Evolutionary conservation across 768 basidiomycete species (phyloP).

Genomic region (Termitomyces sp.): DNA sequence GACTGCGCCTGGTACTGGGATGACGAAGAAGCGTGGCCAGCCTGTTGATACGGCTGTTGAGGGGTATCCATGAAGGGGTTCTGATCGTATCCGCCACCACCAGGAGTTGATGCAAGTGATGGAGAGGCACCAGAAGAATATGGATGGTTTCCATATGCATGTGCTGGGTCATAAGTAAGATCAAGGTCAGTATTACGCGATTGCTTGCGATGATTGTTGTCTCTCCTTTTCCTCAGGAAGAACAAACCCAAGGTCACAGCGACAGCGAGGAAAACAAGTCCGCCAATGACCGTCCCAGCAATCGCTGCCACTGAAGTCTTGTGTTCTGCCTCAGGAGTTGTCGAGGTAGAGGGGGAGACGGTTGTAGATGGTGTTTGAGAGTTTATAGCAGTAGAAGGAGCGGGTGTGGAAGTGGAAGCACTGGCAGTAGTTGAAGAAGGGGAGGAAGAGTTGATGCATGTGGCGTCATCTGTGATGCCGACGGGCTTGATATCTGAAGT

Average conservation of each 20-base stretch:
- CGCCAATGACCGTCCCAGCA: conserved; percentile 48
- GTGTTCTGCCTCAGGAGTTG: conserved; percentile 16
- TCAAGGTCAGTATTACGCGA: conserved; percentile 31
- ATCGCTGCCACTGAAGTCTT: conserved; percentile 38
- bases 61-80: conserved; percentile 23
- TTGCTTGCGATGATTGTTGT: conserved; percentile 21
- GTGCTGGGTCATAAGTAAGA: conserved; percentile 28
- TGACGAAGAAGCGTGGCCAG: conserved; percentile 8
- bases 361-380: conserved; percentile 17
- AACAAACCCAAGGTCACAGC: conserved; percentile 46
- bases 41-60: conserved; percentile 11
- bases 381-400: conserved; percentile 5
- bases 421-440: conserved; percentile 41
- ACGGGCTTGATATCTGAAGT: conserved; percentile 49
- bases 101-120: conserved; percentile 5
- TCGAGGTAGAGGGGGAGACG: conserved; percentile 17
- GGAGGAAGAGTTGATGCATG: conserved; percentile 48
- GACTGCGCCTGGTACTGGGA: conserved; percentile 1
- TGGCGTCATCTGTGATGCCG: conserved; percentile 36
- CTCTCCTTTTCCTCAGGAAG: conserved; percentile 35
- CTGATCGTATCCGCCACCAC: conserved; percentile 6
- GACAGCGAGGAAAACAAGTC: conserved; percentile 46
- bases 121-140: conserved; percentile 20
- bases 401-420: conserved; percentile 6
- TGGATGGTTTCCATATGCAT: conserved; percentile 18